These are phyloP conservation scores for Dothiorella sarmentorum DNA, from an alignment of 2,329 filamentous ascomycete species.

Conservation along the genomic window DNA sequence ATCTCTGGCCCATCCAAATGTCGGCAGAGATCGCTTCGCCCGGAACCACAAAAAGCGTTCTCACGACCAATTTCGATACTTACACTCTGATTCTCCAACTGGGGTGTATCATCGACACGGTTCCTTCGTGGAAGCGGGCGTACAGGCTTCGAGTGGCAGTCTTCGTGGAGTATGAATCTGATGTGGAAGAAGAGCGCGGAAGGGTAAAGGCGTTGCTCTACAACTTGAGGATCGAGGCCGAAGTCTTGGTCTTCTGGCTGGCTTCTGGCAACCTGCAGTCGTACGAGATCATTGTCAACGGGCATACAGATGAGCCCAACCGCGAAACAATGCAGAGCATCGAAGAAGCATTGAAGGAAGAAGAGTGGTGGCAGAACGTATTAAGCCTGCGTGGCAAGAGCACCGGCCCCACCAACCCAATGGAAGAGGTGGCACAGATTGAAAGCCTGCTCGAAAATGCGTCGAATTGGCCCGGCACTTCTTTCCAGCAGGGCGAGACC, in stretches of 20 bases:
- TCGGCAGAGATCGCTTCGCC: constrained; percentile 69
- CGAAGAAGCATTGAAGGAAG: constrained; percentile 62
- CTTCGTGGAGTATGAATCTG: constrained; percentile 84
- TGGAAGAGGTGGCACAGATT: constrained; percentile 45
- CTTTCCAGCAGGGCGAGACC: constrained; percentile 45
- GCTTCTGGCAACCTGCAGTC: constrained; percentile 68
- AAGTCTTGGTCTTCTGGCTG: constrained; percentile 77
- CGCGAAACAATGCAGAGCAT: constrained; percentile 59
- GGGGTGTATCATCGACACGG: constrained; percentile 78
- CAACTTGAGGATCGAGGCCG: constrained; percentile 76
- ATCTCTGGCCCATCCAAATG: constrained; percentile 93
- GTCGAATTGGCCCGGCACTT: constrained; percentile 51
- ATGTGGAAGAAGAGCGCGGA: constrained; percentile 73
- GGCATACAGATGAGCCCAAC: constrained; percentile 49
- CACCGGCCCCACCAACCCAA: constrained; percentile 31
- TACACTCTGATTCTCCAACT: constrained; percentile 84
- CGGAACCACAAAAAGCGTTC: constrained; percentile 52
- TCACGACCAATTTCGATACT: constrained; percentile 89
- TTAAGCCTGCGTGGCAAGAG: constrained; percentile 47
- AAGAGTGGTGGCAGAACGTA: constrained; percentile 81
- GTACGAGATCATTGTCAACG: constrained; percentile 77
- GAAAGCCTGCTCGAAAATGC: constrained; percentile 43
- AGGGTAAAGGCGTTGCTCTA: constrained; percentile 71
- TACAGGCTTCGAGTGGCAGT: constrained; percentile 75
- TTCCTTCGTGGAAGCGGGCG: constrained; percentile 72